Base-by-base conservation (phyloP, 2,329 filamentous ascomycete genomes). In the Zasmidium angulare region DNA sequence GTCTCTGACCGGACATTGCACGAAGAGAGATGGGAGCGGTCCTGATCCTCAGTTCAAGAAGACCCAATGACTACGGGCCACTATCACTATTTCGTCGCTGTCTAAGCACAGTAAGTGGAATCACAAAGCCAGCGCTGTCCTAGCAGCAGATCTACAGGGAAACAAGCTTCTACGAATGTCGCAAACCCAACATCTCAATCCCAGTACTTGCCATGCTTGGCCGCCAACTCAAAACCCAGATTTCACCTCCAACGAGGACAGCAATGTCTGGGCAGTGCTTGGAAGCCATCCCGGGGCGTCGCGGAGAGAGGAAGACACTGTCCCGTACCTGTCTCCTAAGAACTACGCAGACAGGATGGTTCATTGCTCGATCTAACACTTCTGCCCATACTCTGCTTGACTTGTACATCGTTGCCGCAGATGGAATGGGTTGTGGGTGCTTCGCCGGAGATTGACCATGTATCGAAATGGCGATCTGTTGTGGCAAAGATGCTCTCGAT, bases 351-450 rank as follows among this genome's bases (percentile, higher is more conserved):
- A 29, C 26, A 29, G 4, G 26, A 29, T 4, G 26, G 6, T 29
- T 11, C 26, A 11, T 29, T 29, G 26, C 26, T 29, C 11, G 26
- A 29, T 11, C 26, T 29, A 29, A n/a, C 26, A 29, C 26, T 11
- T 29, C 26, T 29, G 11, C 26, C 26, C 26, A 4, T 29, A 29
- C 26, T 29, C 26, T 4, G 26, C 4, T 29, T 4, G 11, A 29
- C 26, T 11, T 4, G 11, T 11, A 11, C 11, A 29, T 11, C 26
- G 11, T 29, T 11, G 11, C 6, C 26, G 26, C 26, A 60, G 52
- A 64, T 64, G 62, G 54, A 50, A 36, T 64, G 62, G 62, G 56
- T 64, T 11, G 26, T 46, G 10, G 48, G 50, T 40, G 59, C 56
- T 24, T 58, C 46, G 26, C 56, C 59, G 26, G 59, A 62, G 46